phyloP scores from a whole-genome alignment of 768 basidiomycete genomes.

The Boletus tomentosulus region DNA sequence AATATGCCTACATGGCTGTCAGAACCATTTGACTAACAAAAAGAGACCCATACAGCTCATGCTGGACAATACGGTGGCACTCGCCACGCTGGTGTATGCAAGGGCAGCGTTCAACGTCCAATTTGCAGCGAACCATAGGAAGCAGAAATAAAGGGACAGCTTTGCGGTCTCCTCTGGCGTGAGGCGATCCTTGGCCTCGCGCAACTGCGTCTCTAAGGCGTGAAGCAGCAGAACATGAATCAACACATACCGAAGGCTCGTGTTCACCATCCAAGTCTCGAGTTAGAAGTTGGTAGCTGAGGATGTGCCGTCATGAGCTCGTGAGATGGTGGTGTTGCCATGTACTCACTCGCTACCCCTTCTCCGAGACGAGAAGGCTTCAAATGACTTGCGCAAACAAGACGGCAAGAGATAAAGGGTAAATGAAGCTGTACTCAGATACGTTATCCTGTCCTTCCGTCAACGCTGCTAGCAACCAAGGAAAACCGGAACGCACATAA shows the following conservation, averaged over 20 bases:
- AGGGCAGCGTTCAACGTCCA: conserved; percentile 85
- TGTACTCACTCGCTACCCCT: conserved; percentile 10
- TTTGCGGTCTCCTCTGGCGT: conserved; percentile 67
- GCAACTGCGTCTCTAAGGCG: conserved; percentile 6
- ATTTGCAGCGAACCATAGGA: conserved; percentile 93
- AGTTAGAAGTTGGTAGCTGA: conserved; percentile 25
- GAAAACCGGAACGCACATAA: conserved; percentile 51
- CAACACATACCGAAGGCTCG: conserved; percentile 17
- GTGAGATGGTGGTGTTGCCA: not conserved
- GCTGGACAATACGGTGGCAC: conserved; percentile 83
- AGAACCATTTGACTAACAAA: not conserved
- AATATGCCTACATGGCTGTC: conserved; percentile 69
- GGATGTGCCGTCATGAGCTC: not conserved
- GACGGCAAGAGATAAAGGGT: conserved; percentile 73
- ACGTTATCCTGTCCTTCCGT: conserved; percentile 62
- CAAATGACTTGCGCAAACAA: conserved; percentile 33
- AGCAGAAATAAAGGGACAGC: conserved; percentile 77
- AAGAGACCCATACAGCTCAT: conserved; percentile 67
- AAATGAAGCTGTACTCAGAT: conserved; percentile 90
- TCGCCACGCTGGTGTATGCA: conserved; percentile 89
- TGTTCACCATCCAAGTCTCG: conserved; percentile 12
- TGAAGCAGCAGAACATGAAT: not conserved
- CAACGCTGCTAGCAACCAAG: not conserved
- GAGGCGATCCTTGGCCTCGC: conserved; percentile 37
- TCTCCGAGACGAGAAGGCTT: not conserved